Evolutionary conservation across 768 basidiomycete species (phyloP), one percentile per base, ranked within the genome.

Genomic region (Phaeolepiota aurea): DNA sequence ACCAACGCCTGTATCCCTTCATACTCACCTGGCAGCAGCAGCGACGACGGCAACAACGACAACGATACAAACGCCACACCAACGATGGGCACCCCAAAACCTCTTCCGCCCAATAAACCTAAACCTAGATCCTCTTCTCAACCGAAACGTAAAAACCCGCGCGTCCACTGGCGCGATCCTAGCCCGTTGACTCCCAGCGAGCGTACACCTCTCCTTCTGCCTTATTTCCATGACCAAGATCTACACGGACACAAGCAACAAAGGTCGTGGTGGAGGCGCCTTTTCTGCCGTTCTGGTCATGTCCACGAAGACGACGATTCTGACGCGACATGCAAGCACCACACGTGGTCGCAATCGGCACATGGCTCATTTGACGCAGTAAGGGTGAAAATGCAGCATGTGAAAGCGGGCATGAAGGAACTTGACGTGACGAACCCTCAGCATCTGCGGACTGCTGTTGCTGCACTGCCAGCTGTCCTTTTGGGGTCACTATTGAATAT

Each of bases 401-500:
- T 19, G 14, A 37, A 40, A 25, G 41, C 44, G 11, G 21, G 28
- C 15, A 20, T 37, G 34, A 30, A 45, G 33, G 32, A 34, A 40
- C 19, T 50, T 18, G 19, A 42, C 14, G 20, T 28, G 32, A 22
- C 31, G 21, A 20, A 39, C 28, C 52, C 53, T 42, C 48, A 52
- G 39, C 54, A 52, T 37, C 54, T 46, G 10, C 48, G 41, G 36
- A 58, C 56, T 13, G 68, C 64, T 0, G 44, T 73, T 3, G 60
- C 54, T 37, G 69, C 79, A 0, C 50, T 93, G n/a, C 92, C 93
- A 1, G 86, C 90, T 0, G 89, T 93, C 2, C 54, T 91, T 12
- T 67, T 96, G 16, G 94, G 92, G 4, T 73, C 77, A 48, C 58
- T 97, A 25, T 64, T 98, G 43, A 98, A 97, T 52, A 74, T 97